A percentile compares a stretch with the other conserved stretches of the same genome.
Conservation (phyloP, 495 filamentous ascomycete genomes). For the Trichocladium antarcticum region DNA sequence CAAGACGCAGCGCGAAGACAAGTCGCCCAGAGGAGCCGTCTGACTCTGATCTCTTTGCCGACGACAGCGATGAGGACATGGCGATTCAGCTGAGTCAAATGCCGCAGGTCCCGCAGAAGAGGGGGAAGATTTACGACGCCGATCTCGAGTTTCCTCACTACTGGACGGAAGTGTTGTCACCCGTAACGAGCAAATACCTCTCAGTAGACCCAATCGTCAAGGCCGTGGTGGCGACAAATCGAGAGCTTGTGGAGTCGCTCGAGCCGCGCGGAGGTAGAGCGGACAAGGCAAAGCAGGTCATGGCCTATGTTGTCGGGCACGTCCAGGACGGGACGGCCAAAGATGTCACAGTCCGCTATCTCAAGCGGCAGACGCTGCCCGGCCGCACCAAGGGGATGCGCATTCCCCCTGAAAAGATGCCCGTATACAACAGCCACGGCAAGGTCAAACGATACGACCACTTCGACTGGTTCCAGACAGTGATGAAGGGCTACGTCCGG, state of each 20-base stretch:
- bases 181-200: constrained; percentile 63
- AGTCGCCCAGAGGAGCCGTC: constrained; percentile 5
- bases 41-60: constrained; percentile 31
- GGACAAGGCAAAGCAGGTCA: constrained; percentile 76
- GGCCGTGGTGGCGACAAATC: constrained; percentile 52
- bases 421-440: constrained; percentile 59
- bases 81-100: constrained; percentile 31
- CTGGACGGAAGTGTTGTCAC: constrained; percentile 84
- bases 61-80: constrained; percentile 34
- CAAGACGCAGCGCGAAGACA: constrained; percentile 38
- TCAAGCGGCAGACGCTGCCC: constrained; percentile 71
- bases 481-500: constrained; percentile 64
- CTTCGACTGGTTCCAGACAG: constrained; percentile 76
- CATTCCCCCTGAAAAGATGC: constrained; percentile 62
- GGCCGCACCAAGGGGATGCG: constrained; percentile 85
- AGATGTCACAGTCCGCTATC: constrained; percentile 88
- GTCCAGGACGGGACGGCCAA: constrained; percentile 81
- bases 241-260: constrained; percentile 62
- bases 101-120: constrained; percentile 20
- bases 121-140: constrained; percentile 42
- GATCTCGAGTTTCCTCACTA: constrained; percentile 79
- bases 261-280: constrained; percentile 74
- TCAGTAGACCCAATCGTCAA: constrained; percentile 66
- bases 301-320: constrained; percentile 83
- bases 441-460: constrained; percentile 60